Evolutionary conservation across 306 rosid genomes (phyloP).

Genomic region (Quercus robur): DNA sequence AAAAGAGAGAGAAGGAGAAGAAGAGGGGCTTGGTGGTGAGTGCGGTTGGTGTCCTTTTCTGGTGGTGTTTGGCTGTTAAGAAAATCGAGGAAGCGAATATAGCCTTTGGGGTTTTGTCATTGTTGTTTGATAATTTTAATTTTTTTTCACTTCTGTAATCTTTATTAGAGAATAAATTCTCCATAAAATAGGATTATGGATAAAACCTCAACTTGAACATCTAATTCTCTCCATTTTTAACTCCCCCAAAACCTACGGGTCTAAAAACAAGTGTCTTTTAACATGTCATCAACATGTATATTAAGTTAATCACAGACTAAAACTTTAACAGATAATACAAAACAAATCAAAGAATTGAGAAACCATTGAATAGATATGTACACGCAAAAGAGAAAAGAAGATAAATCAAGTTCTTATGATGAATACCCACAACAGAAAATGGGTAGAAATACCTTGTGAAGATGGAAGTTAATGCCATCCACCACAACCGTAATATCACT

Average conservation of each 20-base stretch:
- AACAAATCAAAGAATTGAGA: background rate
- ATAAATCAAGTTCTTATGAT: background rate
- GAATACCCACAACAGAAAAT: background rate
- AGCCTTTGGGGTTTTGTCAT: too few relatives aligned
- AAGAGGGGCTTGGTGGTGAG: too few relatives aligned
- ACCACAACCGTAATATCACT: conserved; percentile 65
- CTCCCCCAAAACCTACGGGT: background rate
- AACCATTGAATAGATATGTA: background rate
- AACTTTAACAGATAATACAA: background rate
- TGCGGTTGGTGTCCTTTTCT: too few relatives aligned
- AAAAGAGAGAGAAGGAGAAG: too few relatives aligned
- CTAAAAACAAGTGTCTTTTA: background rate
- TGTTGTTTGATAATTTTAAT: too few relatives aligned
- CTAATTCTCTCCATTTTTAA: background rate
- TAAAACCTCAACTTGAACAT: background rate
- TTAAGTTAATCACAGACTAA: background rate
- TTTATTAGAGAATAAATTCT: too few relatives aligned
- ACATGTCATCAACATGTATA: background rate
- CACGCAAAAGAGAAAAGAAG: background rate
- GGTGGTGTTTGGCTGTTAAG: too few relatives aligned
- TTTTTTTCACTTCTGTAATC: too few relatives aligned
- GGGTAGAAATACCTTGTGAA: conserved; percentile 60
- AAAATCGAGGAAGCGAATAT: too few relatives aligned
- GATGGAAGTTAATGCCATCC: conserved; percentile 65
- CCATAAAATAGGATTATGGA: too few relatives aligned